Percentiles rank a stretch among this genome's conserved stretches.
These are phyloP conservation scores for Madurella mycetomatis DNA, from an alignment of 2,329 filamentous ascomycete genomes.

Conservation along the genomic window DNA sequence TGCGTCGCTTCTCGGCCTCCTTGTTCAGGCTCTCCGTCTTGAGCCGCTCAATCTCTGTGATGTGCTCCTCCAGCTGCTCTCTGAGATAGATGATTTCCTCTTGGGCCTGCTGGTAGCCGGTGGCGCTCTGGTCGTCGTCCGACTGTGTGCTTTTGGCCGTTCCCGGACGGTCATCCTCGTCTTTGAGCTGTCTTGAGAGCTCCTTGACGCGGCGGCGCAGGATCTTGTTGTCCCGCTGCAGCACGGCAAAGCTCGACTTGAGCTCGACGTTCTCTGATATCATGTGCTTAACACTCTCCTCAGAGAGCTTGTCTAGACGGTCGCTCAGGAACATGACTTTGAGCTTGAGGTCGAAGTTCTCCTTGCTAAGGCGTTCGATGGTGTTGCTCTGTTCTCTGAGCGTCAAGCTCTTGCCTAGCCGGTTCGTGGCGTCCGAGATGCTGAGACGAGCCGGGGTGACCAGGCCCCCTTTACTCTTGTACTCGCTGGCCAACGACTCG, in stretches of 20 bases:
- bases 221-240: conserved; percentile 86
- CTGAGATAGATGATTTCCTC: conserved; percentile 82
- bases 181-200: conserved; percentile 72
- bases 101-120: conserved; percentile 60
- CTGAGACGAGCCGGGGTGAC: conserved; percentile 53
- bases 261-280: conserved; percentile 96
- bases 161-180: conserved; percentile 59
- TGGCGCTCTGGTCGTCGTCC: conserved; percentile 54
- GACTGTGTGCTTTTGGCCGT: conserved; percentile 54
- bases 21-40: conserved; percentile 71
- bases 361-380: conserved; percentile 92
- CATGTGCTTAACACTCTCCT: conserved; percentile 96
- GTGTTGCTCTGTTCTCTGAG: conserved; percentile 97
- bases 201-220: conserved; percentile 79
- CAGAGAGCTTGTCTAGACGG: conserved; percentile 84
- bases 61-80: conserved; percentile 80
- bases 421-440: conserved; percentile 44
- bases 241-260: conserved; percentile 80
- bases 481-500: conserved; percentile 81
- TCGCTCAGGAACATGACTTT: conserved; percentile 97
- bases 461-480: conserved; percentile 68
- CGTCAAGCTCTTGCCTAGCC: conserved; percentile 67
- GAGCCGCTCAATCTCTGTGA: conserved; percentile 77
- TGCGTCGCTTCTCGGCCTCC: conserved; percentile 79
- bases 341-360: conserved; percentile 96